These are phyloP conservation scores for Globisporangium nagaii DNA, from an alignment of 352 stramenopile species.

Conservation along the genomic window DNA sequence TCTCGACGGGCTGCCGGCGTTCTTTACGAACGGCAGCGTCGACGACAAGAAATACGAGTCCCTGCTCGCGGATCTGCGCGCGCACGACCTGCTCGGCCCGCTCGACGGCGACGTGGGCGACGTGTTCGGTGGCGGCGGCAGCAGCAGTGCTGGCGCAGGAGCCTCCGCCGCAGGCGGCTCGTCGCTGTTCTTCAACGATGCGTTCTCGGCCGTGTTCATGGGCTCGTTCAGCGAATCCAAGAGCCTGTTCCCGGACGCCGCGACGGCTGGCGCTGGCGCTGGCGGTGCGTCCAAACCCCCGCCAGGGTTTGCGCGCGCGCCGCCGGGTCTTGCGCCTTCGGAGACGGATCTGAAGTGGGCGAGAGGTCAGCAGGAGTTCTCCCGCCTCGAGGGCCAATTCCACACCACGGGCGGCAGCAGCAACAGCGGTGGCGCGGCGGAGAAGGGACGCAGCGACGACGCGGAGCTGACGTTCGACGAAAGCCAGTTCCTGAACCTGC, in stretches of 20 bases:
- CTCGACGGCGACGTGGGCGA: constrained; percentile 27
- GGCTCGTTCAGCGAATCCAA: constrained; percentile 59
- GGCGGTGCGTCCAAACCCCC: constrained; percentile 24
- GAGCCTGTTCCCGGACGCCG: constrained; percentile 3
- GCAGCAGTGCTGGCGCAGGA: constrained; percentile 1
- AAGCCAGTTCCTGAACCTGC: constrained; percentile 57
- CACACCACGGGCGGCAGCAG: constrained; percentile 4
- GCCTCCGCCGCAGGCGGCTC: constrained; percentile 27
- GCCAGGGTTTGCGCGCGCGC: constrained; percentile 48
- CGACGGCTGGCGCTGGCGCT: neutral
- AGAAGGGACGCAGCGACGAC: constrained; percentile 25
- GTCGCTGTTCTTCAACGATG: constrained; percentile 83
- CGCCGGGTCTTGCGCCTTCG: constrained; percentile 45
- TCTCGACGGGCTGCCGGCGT: constrained; percentile 52
- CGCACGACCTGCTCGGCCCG: constrained; percentile 76
- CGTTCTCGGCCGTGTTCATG: constrained; percentile 82
- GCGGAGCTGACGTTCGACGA: constrained; percentile 50
- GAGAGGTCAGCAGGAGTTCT: constrained; percentile 69
- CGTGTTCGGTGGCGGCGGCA: constrained; percentile 6
- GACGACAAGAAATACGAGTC: constrained; percentile 87
- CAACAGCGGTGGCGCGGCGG: too few species aligned
- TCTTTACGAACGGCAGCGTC: constrained; percentile 76
- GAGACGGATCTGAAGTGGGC: constrained; percentile 78
- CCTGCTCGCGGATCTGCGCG: constrained; percentile 75
- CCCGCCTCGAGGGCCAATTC: constrained; percentile 21